phyloP scores from a whole-genome alignment of 768 basidiomycete species.

The Naematelia aurantialba region DNA sequence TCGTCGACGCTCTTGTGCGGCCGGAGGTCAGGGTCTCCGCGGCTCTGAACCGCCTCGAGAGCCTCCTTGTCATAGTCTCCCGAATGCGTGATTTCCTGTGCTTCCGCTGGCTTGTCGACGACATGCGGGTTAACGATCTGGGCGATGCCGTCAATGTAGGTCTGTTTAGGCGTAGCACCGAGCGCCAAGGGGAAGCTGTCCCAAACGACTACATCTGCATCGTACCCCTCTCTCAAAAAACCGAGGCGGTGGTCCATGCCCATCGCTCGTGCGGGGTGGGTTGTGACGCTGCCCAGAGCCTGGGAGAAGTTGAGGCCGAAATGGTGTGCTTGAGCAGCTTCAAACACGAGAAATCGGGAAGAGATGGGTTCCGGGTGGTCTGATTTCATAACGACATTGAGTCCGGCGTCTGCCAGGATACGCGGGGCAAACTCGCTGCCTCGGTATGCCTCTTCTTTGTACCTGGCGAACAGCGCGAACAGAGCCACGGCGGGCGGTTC shows the following conservation, averaged over 20 bases:
- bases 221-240: conserved; percentile 65
- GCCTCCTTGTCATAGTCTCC: conserved; percentile 72
- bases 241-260: conserved; percentile 76
- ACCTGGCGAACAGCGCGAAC: conserved; percentile 65
- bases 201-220: conserved; percentile 69
- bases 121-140: conserved; percentile 55
- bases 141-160: conserved; percentile 78
- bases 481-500: conserved; percentile 63
- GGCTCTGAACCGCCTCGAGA: conserved; percentile 59
- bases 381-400: conserved; percentile 66
- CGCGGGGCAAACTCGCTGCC: conserved; percentile 72
- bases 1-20: conserved; percentile 52
- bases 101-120: conserved; percentile 57
- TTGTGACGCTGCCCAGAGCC: conserved; percentile 69
- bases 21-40: conserved; percentile 70
- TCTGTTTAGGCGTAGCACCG: conserved; percentile 74
- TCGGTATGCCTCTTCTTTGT: conserved; percentile 73
- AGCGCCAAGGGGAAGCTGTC: conserved; percentile 66
- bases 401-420: conserved; percentile 63
- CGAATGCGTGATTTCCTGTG: conserved; percentile 61
- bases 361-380: conserved; percentile 50
- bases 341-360: conserved; percentile 73
- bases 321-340: conserved; percentile 72
- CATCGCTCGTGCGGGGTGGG: conserved; percentile 65
- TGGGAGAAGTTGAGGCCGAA: conserved; percentile 64